phyloP scores from a whole-genome alignment of 2,329 filamentous ascomycete genomes.

The Drechslerella stenobrocha region DNA sequence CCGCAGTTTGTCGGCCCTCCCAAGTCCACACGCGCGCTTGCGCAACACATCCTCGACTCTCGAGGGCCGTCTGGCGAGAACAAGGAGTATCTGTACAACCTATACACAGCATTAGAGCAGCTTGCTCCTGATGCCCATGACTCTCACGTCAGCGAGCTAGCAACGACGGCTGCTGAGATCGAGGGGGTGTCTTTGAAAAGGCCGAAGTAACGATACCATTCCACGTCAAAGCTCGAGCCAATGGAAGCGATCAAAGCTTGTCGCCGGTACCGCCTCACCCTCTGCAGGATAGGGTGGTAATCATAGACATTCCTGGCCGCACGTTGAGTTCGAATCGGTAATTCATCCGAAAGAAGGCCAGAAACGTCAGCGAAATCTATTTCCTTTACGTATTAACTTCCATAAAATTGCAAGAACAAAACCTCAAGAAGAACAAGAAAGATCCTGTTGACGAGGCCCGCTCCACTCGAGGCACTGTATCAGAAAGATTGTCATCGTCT shows the following conservation, averaged over 20 bases:
- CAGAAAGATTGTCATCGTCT: conserved; percentile 40
- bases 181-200: conserved; percentile 55
- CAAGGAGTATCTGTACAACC: conserved; percentile 79
- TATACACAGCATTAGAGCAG: conserved; percentile 73
- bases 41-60: conserved; percentile 76
- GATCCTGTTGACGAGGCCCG: conserved; percentile 48
- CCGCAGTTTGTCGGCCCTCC: conserved; percentile 80
- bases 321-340: conserved; percentile 31
- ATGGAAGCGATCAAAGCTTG: background rate
- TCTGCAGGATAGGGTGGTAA: conserved; percentile 25
- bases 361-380: conserved; percentile 40
- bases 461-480: conserved; percentile 49
- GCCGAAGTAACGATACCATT: background rate
- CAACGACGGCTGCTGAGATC: conserved; percentile 69
- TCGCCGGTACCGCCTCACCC: background rate
- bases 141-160: conserved; percentile 81
- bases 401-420: conserved; percentile 32
- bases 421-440: conserved; percentile 7
- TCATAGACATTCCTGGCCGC: conserved; percentile 36
- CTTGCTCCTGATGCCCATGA: conserved; percentile 78
- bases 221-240: background rate
- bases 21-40: conserved; percentile 70
- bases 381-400: conserved; percentile 47
- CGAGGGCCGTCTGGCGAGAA: conserved; percentile 85
- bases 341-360: conserved; percentile 38